Evolutionary conservation across 2,329 filamentous ascomycete species (phyloP).

Genomic region (Fusarium secorum): DNA sequence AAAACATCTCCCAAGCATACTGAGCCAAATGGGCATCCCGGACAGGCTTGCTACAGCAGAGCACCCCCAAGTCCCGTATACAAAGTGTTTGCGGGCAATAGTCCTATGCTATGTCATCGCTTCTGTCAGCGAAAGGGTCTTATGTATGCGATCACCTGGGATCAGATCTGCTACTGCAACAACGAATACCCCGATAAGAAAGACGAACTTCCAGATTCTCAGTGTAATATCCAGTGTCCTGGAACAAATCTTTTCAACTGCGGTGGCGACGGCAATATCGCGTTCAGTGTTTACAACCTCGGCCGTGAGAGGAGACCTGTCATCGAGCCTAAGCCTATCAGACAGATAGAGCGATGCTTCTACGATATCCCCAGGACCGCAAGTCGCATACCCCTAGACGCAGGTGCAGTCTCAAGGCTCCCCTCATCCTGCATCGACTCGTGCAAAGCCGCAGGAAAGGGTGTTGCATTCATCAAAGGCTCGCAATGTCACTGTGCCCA

Average conservation of each 20-base stretch:
- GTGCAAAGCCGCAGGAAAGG: neutral
- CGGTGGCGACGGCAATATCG: rapidly evolving
- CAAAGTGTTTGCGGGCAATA: neutral
- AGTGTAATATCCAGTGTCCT: neutral
- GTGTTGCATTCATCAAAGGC: neutral
- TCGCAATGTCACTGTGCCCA: neutral
- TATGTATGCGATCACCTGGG: neutral
- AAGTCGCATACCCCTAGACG: neutral
- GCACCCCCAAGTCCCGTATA: neutral
- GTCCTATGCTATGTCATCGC: neutral
- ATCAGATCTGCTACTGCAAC: neutral
- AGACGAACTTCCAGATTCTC: neutral
- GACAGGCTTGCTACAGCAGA: neutral
- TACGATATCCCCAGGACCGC: neutral
- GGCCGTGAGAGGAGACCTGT: neutral
- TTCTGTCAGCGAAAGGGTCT: neutral
- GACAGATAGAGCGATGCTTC: neutral
- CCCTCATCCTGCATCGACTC: neutral
- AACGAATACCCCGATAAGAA: rapidly evolving
- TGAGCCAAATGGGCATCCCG: neutral
- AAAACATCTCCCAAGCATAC: rapidly evolving
- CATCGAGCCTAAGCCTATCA: neutral
- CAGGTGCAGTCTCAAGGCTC: rapidly evolving
- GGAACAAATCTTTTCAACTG: neutral
- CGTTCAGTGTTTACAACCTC: neutral